A percentile compares a stretch with the other conserved stretches of the same genome.
These are phyloP conservation scores for Hyaloscypha variabilis DNA, from an alignment of 495 filamentous ascomycete species.

Conservation along the genomic window DNA sequence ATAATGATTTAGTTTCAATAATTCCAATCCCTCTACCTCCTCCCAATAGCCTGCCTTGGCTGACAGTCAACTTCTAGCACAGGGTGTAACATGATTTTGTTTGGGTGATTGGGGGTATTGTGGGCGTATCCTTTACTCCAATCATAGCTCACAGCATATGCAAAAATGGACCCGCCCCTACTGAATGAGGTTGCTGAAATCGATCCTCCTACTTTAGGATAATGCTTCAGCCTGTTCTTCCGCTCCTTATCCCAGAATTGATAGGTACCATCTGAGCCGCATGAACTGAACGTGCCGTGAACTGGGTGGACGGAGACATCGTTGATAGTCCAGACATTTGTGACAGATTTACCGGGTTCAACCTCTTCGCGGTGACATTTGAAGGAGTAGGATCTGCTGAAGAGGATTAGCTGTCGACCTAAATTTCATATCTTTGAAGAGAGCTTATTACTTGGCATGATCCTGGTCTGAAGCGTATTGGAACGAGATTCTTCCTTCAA, in stretches of 20 bases:
- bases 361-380: conserved; percentile 83
- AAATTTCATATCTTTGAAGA: neutral
- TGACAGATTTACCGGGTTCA: conserved; percentile 46
- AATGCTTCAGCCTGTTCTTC: conserved; percentile 80
- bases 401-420: conserved; percentile 15
- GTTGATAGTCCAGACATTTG: conserved; percentile 85
- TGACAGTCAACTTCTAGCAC: conserved; percentile 76
- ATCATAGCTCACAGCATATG: conserved; percentile 92
- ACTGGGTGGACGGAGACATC: conserved; percentile 83
- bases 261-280: conserved; percentile 84
- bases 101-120: conserved; percentile 67
- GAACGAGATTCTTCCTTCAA: conserved; percentile 84
- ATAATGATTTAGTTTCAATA: too few relatives aligned
- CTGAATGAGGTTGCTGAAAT: conserved; percentile 81
- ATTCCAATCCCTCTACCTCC: conserved; percentile 47
- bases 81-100: conserved; percentile 84
- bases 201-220: conserved; percentile 73
- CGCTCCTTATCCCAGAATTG: conserved; percentile 88
- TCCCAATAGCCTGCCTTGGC: conserved; percentile 67
- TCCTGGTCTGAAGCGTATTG: conserved; percentile 86
- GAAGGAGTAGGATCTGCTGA: conserved; percentile 79
- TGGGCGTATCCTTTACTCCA: conserved; percentile 84
- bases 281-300: conserved; percentile 85
- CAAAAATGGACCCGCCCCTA: conserved; percentile 74
- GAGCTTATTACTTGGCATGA: conserved; percentile 19